A percentile compares a stretch with the other conserved stretches of the same genome.
Evolutionary conservation across 106 monocot species (phyloP).

Genomic region (Platanthera zijinensis): DNA sequence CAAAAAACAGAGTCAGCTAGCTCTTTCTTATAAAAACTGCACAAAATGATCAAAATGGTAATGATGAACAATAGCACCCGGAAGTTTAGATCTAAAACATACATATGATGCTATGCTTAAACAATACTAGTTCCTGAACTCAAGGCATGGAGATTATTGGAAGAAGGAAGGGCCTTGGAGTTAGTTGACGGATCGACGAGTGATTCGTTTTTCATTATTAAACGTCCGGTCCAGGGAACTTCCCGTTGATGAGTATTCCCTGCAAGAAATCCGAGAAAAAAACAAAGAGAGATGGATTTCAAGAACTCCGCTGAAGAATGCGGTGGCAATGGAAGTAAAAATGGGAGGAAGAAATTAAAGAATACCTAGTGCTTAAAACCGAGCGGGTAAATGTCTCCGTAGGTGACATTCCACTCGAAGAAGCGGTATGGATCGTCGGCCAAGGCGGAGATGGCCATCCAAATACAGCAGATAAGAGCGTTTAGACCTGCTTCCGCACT

Average conservation of each 20-base stretch:
- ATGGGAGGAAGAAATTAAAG: not conserved
- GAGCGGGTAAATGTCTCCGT: slow-evolving; percentile 37
- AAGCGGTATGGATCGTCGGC: slow-evolving; percentile 41
- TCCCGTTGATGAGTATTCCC: slow-evolving; percentile 85
- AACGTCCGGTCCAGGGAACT: slow-evolving; percentile 72
- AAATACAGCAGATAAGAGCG: not conserved
- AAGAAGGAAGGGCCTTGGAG: no score
- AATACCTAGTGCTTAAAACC: slow-evolving; percentile 45
- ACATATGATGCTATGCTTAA: no score
- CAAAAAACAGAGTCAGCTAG: no score
- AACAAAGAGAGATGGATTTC: not conserved
- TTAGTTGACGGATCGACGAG: no score
- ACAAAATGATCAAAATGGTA: no score
- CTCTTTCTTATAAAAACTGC: no score
- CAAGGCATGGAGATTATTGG: no score
- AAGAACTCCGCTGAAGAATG: not conserved
- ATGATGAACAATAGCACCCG: no score
- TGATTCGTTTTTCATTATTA: not conserved
- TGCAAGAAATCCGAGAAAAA: slow-evolving; percentile 4
- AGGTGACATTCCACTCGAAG: slow-evolving; percentile 41
- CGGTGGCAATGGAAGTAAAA: not conserved
- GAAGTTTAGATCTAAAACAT: no score
- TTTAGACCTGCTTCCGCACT: not conserved
- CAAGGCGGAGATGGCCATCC: not conserved
- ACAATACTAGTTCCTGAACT: no score